These are phyloP conservation scores for Trichoderma guizhouense DNA, from an alignment of 2,329 filamentous ascomycete genomes.

Conservation along the genomic window DNA sequence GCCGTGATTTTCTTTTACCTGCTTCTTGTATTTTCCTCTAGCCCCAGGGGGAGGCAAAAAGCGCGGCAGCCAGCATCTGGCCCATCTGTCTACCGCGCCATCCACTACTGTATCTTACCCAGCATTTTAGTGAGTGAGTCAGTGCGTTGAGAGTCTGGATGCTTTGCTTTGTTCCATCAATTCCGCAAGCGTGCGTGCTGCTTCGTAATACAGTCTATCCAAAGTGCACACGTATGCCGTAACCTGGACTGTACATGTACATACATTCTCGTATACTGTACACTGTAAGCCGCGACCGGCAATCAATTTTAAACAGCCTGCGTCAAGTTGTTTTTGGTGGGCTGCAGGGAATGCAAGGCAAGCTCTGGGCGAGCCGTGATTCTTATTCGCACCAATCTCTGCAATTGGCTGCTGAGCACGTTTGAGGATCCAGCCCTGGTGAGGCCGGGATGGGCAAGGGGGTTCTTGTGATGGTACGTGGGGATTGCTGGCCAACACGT, in stretches of 20 bases:
- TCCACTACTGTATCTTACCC: not conserved
- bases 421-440: constrained; percentile 15
- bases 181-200: not conserved
- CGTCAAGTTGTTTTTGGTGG: constrained; percentile 14
- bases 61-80: not conserved
- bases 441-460: not conserved
- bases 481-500: not conserved
- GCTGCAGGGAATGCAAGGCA: constrained; percentile 17
- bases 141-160: not conserved
- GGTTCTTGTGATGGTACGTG: not conserved
- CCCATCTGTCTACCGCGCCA: not conserved
- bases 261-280: not conserved
- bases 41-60: not conserved
- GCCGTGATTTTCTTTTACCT: not conserved
- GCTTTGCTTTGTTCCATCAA: not conserved
- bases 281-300: not conserved
- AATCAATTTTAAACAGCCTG: constrained; percentile 14
- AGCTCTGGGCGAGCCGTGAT: not conserved
- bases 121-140: not conserved
- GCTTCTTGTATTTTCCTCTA: not conserved
- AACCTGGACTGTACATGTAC: not conserved
- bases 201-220: not conserved
- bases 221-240: constrained; percentile 8
- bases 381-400: not conserved
- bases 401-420: constrained; percentile 11